phyloP scores from a whole-genome alignment of 1,284 basidiomycete genomes.

The Leccinum subfulvum region DNA sequence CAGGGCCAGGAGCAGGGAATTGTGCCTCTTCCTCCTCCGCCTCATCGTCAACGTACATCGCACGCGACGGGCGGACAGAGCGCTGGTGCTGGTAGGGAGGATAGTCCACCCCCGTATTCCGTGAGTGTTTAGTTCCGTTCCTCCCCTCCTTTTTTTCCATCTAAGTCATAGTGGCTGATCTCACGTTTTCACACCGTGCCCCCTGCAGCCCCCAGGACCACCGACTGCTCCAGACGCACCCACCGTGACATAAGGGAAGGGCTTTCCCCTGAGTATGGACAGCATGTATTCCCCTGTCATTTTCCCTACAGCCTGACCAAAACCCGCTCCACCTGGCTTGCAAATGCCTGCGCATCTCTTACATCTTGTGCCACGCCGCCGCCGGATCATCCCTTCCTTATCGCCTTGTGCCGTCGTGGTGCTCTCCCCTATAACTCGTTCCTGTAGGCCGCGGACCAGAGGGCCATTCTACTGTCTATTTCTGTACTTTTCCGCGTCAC shows the following conservation, averaged over 20 bases:
- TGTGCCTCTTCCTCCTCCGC: neutral
- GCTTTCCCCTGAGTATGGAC: neutral
- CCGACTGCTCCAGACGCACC: conserved; percentile 4
- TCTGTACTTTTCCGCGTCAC: neutral
- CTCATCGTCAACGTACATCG: neutral
- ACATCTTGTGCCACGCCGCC: neutral
- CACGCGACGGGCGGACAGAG: neutral
- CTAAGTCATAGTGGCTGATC: neutral
- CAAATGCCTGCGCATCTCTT: too few relatives aligned
- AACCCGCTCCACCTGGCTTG: neutral
- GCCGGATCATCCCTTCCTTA: neutral
- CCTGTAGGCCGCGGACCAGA: neutral
- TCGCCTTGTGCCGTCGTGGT: conserved; percentile 1
- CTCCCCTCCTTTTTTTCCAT: neutral
- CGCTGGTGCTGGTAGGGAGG: neutral
- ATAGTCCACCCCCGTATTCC: conserved; percentile 26
- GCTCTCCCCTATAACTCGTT: neutral
- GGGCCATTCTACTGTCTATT: neutral
- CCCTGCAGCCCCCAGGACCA: conserved; percentile 13
- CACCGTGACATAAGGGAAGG: neutral
- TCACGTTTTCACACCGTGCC: neutral
- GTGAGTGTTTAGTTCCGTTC: conserved; percentile 15
- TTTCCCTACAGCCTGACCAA: neutral
- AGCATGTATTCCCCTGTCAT: neutral
- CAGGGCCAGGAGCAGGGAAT: conserved; percentile 6